Evolutionary conservation across 805 yeast species (phyloP).

Genomic region (Sugiyamaella marilandica): DNA sequence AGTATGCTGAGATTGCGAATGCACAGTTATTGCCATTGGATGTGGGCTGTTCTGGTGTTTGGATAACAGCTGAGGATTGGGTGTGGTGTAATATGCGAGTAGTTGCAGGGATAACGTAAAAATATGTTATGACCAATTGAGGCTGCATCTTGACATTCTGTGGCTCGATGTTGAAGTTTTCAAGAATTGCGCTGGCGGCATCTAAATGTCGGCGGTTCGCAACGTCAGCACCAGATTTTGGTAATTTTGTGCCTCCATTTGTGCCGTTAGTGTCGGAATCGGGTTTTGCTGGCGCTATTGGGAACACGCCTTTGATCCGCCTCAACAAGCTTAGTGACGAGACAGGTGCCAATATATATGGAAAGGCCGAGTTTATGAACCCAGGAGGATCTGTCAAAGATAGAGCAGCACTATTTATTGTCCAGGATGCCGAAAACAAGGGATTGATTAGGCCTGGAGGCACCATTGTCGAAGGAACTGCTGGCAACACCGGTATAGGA

Average conservation of each 20-base stretch:
- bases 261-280: constrained; percentile 59
- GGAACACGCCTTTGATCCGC: constrained; percentile 83
- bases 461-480: constrained; percentile 88
- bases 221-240: neutral
- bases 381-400: constrained; percentile 94
- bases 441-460: constrained; percentile 63
- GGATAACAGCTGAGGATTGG: too few relatives aligned
- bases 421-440: constrained; percentile 70
- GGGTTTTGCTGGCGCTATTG: constrained; percentile 80
- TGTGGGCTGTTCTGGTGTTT: too few relatives aligned
- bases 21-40: too few relatives aligned
- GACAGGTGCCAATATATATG: constrained; percentile 71
- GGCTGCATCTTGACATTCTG: constrained; percentile 1
- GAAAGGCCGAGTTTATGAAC: constrained; percentile 87
- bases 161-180: neutral
- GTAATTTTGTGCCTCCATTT: constrained; percentile 38
- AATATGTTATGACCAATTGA: neutral
- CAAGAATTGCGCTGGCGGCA: neutral
- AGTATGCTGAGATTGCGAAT: neutral
- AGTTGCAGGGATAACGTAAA: neutral
- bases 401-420: constrained; percentile 75
- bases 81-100: too few relatives aligned
- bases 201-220: neutral
- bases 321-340: constrained; percentile 52
- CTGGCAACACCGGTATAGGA: constrained; percentile 95